Evolutionary conservation across 2,329 filamentous ascomycete genomes (phyloP).

Genomic region (Tympanopsis confertula): DNA sequence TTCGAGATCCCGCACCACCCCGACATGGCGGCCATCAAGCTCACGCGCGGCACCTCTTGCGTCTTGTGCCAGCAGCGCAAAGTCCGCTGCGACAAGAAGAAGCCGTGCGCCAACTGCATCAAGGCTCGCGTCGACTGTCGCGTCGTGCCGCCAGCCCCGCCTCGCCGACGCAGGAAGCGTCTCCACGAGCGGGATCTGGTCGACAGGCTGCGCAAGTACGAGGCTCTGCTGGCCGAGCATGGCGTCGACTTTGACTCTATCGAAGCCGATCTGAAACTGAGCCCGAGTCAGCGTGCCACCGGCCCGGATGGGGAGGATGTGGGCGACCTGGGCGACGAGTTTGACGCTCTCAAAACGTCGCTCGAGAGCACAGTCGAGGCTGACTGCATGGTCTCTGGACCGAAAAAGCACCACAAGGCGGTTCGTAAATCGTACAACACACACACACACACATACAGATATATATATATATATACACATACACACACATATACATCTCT

Average conservation of each 20-base stretch:
- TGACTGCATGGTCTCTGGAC: no score
- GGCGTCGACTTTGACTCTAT: constrained; percentile 58
- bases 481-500: no score
- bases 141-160: constrained; percentile 42
- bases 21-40: constrained; percentile 35
- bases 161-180: constrained; percentile 46
- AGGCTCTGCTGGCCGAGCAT: constrained; percentile 51
- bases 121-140: constrained; percentile 50
- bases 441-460: no score
- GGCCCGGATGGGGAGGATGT: not conserved
- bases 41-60: constrained; percentile 52
- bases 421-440: no score
- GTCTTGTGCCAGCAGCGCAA: constrained; percentile 67
- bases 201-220: constrained; percentile 58
- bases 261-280: constrained; percentile 25
- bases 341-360: no score
- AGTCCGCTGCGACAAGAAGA: constrained; percentile 61
- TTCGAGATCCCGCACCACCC: constrained; percentile 6
- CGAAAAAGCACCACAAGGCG: no score
- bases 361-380: no score
- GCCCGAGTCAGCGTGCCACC: not conserved
- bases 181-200: constrained; percentile 61
- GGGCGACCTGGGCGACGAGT: no score
- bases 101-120: constrained; percentile 60
- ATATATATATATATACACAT: no score